These are phyloP conservation scores for Neofusicoccum ribis DNA, from an alignment of 2,329 filamentous ascomycete genomes.

Conservation along the genomic window DNA sequence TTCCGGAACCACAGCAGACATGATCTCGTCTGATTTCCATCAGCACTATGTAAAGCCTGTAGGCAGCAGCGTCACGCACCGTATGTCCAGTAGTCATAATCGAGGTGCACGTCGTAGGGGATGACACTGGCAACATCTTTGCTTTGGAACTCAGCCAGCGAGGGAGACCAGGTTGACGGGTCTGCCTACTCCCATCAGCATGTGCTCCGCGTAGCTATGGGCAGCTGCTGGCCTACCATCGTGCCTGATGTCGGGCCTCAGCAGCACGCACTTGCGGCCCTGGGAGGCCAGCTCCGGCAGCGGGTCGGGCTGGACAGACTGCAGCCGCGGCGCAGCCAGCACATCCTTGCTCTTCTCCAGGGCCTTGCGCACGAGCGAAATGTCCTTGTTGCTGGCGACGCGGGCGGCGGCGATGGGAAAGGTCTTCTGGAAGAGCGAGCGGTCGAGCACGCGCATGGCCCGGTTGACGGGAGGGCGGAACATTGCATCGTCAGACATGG, in stretches of 20 bases:
- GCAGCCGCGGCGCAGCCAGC: conserved; percentile 63
- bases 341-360: conserved; percentile 68
- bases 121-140: conserved; percentile 68
- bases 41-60: not conserved
- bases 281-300: conserved; percentile 43
- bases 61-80: conserved; percentile 48
- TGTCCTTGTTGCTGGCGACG: conserved; percentile 72
- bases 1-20: conserved; percentile 76
- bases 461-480: conserved; percentile 81
- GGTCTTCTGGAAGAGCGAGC: conserved; percentile 76
- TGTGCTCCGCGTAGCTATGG: not conserved
- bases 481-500: conserved; percentile 46
- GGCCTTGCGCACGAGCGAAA: conserved; percentile 68
- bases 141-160: conserved; percentile 67
- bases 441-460: conserved; percentile 77
- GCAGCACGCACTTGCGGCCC: conserved; percentile 48
- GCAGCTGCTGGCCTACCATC: conserved; percentile 30
- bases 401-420: conserved; percentile 77
- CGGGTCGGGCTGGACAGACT: conserved; percentile 35
- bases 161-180: conserved; percentile 73
- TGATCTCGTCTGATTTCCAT: conserved; percentile 69
- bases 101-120: conserved; percentile 72
- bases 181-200: conserved; percentile 51
- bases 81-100: conserved; percentile 86
- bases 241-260: conserved; percentile 45